phyloP scores from a whole-genome alignment of 2,329 filamentous ascomycete species.

The Meredithiella fracta region DNA sequence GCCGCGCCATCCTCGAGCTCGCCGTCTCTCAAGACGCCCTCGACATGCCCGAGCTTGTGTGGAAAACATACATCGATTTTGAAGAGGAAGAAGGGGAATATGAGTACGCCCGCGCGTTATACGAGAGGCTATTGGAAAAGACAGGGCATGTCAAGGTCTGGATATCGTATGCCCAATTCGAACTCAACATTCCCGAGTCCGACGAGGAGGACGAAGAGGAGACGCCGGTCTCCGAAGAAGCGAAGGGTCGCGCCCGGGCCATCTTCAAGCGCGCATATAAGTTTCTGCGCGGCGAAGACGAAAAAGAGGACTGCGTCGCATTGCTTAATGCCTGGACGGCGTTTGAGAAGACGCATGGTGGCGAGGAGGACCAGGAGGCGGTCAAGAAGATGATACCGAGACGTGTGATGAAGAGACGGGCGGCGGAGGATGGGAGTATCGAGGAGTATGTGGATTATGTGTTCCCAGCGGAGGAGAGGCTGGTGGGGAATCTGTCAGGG shows the following conservation, averaged over 20 bases:
- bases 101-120: conserved; percentile 61
- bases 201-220: conserved; percentile 40
- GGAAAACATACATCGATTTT: conserved; percentile 98
- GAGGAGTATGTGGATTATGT: conserved; percentile 97
- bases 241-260: conserved; percentile 64
- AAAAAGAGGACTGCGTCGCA: conserved; percentile 87
- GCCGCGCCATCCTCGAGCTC: conserved; percentile 81
- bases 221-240: conserved; percentile 61
- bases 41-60: conserved; percentile 94
- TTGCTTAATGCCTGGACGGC: conserved; percentile 82
- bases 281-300: conserved; percentile 72
- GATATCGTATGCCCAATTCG: conserved; percentile 97
- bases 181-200: conserved; percentile 78
- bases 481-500: conserved; percentile 66
- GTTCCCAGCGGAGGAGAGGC: conserved; percentile 87
- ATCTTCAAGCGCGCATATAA: conserved; percentile 77
- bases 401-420: conserved; percentile 79
- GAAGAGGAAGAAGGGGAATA: conserved; percentile 93
- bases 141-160: conserved; percentile 99
- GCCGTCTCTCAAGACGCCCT: conserved; percentile 67
- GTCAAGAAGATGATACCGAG: conserved; percentile 90
- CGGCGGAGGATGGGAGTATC: conserved; percentile 79
- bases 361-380: conserved; percentile 55
- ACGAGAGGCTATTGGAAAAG: conserved; percentile 81
- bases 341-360: conserved; percentile 78